phyloP scores from a whole-genome alignment of 441 rosid species.

The Pelargonium fulgidum region DNA sequence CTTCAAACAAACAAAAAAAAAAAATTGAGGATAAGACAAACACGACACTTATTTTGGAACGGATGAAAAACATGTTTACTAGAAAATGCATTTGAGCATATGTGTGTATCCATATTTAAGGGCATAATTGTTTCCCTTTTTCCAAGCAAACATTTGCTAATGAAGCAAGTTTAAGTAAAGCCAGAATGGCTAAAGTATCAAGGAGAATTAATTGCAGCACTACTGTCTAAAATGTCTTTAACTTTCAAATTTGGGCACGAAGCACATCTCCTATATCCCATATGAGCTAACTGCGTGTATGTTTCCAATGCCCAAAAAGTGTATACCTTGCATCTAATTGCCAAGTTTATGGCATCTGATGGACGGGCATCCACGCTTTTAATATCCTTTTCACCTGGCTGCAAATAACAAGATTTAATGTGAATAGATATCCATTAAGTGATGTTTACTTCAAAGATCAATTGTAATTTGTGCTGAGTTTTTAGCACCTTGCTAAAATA shows the following conservation, averaged over 20 bases:
- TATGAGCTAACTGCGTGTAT: neutral
- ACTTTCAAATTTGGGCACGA: neutral
- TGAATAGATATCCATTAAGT: conserved; percentile 13
- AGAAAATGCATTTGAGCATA: neutral
- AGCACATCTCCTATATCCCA: neutral
- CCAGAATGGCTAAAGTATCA: neutral
- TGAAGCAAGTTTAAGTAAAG: conserved; percentile 6
- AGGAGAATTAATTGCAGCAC: neutral
- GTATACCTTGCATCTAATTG: conserved; percentile 69
- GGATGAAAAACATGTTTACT: too few species aligned
- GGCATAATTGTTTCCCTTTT: neutral
- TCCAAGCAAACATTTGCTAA: neutral
- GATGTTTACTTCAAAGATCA: conserved; percentile 3
- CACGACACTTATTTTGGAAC: too few species aligned
- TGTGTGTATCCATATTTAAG: neutral
- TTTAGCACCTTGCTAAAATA: conserved; percentile 56
- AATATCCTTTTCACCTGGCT: conserved; percentile 57
- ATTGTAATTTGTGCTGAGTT: neutral
- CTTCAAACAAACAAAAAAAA: too few species aligned
- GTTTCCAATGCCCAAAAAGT: conserved; percentile 4
- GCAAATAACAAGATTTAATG: conserved; percentile 27
- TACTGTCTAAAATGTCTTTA: neutral
- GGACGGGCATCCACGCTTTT: conserved; percentile 68
- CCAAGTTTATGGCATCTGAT: conserved; percentile 91
- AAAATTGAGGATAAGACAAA: neutral